Conservation (phyloP, 306 rosid genomes). For the Glycyrrhiza uralensis region DNA sequence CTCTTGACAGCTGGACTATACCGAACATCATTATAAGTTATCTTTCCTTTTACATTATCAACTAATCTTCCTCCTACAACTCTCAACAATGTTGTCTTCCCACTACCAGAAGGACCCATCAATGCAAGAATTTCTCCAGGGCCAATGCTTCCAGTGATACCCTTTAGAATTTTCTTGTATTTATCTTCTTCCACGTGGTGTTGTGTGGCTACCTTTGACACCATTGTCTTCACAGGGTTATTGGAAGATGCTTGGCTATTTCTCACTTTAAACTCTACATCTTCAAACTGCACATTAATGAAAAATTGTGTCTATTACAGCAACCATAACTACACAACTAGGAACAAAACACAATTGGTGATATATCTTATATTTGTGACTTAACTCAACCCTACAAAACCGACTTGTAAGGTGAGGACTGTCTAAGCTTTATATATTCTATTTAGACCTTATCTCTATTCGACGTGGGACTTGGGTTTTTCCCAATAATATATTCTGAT, state of each 20-base stretch:
- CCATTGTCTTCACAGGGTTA: conserved; percentile 54
- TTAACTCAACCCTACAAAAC: too few species aligned
- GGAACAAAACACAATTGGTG: not conserved
- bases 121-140: conserved; percentile 93
- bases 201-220: conserved; percentile 59
- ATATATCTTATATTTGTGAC: too few species aligned
- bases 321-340: not conserved
- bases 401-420: too few species aligned
- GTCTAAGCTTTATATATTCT: too few species aligned
- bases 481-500: not conserved
- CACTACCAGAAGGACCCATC: conserved; percentile 99
- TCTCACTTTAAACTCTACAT: conserved; percentile 76
- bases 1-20: conserved; percentile 71
- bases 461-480: too few species aligned
- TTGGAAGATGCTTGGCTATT: conserved; percentile 37
- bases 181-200: conserved; percentile 43
- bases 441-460: too few species aligned
- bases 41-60: conserved; percentile 70
- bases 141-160: conserved; percentile 88
- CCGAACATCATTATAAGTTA: conserved; percentile 72
- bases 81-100: conserved; percentile 88
- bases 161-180: conserved; percentile 70
- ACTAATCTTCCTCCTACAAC: conserved; percentile 83
- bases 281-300: conserved; percentile 71
- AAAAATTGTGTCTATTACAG: not conserved